phyloP scores from a whole-genome alignment of 2,329 filamentous ascomycete genomes.

The Fusarium torreyae region DNA sequence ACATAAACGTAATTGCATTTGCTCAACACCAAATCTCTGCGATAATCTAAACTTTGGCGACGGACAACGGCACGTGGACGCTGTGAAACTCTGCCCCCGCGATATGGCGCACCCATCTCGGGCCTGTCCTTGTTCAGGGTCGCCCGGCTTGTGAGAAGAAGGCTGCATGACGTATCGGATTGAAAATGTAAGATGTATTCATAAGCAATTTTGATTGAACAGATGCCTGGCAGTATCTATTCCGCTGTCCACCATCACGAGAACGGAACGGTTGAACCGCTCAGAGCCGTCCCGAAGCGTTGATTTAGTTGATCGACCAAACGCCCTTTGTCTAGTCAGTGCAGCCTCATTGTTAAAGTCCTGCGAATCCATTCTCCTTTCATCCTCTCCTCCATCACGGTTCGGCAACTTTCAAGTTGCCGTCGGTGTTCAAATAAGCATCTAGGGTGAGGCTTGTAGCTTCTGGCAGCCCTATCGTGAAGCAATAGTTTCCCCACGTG shows the following conservation, averaged over 20 bases:
- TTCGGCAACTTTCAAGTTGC: not conserved
- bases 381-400: not conserved
- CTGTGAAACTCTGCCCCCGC: constrained; percentile 31
- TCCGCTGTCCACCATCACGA: constrained; percentile 26
- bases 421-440: not conserved
- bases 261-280: constrained; percentile 44
- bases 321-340: constrained; percentile 16
- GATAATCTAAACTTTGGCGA: constrained; percentile 25
- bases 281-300: constrained; percentile 45
- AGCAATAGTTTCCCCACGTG: constrained; percentile 17
- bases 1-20: constrained; percentile 37
- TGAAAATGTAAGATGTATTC: constrained; percentile 3
- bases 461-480: constrained; percentile 18
- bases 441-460: constrained; percentile 16
- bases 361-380: constrained; percentile 22
- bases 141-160: constrained; percentile 33
- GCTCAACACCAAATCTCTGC: constrained; percentile 18
- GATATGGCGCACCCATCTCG: constrained; percentile 31
- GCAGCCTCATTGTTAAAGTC: constrained; percentile 38
- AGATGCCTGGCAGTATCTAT: constrained; percentile 2
- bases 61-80: constrained; percentile 29
- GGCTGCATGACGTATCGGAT: constrained; percentile 39
- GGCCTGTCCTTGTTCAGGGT: constrained; percentile 20
- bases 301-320: constrained; percentile 6
- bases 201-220: constrained; percentile 13